Percentiles rank a stretch among this genome's conserved stretches.
phyloP scores from a whole-genome alignment of 306 rosid genomes.

The Mimosa pudica region DNA sequence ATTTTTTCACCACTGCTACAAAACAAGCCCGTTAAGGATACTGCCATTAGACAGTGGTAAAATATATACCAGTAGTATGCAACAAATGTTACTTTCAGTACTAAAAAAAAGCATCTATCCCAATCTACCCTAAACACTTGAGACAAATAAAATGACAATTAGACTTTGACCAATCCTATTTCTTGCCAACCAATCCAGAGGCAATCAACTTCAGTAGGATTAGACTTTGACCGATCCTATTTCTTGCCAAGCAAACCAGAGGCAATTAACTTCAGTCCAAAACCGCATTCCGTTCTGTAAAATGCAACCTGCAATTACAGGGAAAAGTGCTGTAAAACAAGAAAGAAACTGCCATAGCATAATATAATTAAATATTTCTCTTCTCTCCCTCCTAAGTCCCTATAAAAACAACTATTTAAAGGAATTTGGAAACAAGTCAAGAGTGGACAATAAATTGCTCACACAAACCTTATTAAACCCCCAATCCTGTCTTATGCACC shows the following conservation, averaged over 20 bases:
- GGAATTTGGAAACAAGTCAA: conserved; percentile 9
- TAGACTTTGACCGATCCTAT: conserved; percentile 23
- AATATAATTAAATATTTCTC: conserved; percentile 2
- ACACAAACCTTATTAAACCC: conserved; percentile 39
- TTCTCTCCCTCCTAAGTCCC: neutral
- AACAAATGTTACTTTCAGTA: conserved; percentile 30
- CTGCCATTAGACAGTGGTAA: conserved; percentile 33
- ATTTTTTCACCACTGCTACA: conserved; percentile 37
- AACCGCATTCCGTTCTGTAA: conserved; percentile 29
- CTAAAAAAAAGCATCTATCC: conserved; percentile 31
- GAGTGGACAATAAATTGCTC: neutral
- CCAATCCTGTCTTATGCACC: conserved; percentile 77
- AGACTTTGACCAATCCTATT: conserved; percentile 23
- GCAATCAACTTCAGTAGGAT: neutral
- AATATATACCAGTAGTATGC: conserved; percentile 41
- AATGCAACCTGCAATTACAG: conserved; percentile 38
- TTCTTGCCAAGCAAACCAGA: conserved; percentile 30
- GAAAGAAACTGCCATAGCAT: conserved; percentile 3
- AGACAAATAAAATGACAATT: conserved; percentile 19
- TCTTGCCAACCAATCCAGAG: conserved; percentile 30
- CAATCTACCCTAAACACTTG: conserved; percentile 29
- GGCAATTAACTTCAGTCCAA: conserved; percentile 30
- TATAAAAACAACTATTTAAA: neutral
- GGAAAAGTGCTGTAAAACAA: neutral
- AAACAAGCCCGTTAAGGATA: conserved; percentile 38